Base-by-base conservation (phyloP, 2,329 filamentous ascomycete genomes). In the Capronia americana region DNA sequence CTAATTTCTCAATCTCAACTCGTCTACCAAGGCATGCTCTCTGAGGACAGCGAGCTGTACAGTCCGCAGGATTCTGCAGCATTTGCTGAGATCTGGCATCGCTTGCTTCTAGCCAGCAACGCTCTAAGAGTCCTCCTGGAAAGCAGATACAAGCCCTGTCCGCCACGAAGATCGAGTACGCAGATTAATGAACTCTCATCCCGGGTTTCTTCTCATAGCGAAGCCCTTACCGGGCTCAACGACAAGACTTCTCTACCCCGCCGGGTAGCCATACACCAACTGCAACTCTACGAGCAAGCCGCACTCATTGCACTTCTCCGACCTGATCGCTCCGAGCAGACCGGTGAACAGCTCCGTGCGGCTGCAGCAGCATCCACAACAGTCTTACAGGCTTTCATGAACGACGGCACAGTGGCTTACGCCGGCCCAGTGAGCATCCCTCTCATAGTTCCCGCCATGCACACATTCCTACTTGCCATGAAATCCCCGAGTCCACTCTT, bases 231-330 rank as follows among this genome's bases (percentile, higher is more conserved):
- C 20, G 10, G 50, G 7, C 20, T 24, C 24, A 24, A 28, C 20
- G 26, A 30, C 20, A 28, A 54, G 24, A 28, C 17, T 24, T 24
- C 50, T 24, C 24, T 54, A 1, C 24, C 20, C 20, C 20, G 20
- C 24, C 20, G 24, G 7, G 50, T 54, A 8, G 50, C 24, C 24
- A n/a, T 24, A 17, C 20, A 17, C 30, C 50, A 54, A 24, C 14
- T 54, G 50, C 50, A 54, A 30, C 50, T 54, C 4, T 28, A 54
- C 26, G 20, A 28, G 20, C 50, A 54, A 12, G 50, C 50, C 23
- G 50, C 50, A 6, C 24, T 28, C 20, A 54, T 54, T 24, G 50
- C 50, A 28, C 50, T 54, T 12, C 14, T 24, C 3, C 50, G 24
- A 30, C 20, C 50, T 7, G 14, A 28, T 12, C 20, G 50, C 20